Conservation (phyloP, 768 basidiomycete genomes). For the Rhizopogon sp. region DNA sequence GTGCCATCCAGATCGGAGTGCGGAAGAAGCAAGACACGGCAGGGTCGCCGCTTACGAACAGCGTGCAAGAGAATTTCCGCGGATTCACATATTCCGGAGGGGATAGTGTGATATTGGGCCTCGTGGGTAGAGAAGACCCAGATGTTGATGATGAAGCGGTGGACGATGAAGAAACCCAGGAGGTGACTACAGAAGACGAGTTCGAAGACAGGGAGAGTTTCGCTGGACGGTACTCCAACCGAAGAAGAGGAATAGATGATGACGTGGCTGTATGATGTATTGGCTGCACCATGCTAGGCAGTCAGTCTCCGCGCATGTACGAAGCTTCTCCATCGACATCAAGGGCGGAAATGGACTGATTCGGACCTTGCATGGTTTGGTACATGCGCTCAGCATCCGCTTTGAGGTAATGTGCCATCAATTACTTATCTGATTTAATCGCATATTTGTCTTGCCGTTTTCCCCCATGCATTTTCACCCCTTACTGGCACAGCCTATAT, state of each 20-base stretch:
- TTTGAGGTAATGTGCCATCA: neutral
- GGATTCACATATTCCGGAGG: conserved; percentile 89
- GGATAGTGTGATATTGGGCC: conserved; percentile 53
- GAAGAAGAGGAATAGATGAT: conserved; percentile 40
- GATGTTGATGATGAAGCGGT: conserved; percentile 35
- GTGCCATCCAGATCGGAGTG: conserved; percentile 48
- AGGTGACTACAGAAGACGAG: conserved; percentile 69
- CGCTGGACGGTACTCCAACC: conserved; percentile 67
- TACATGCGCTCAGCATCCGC: conserved; percentile 1
- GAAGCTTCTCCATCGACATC: neutral
- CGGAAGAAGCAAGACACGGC: conserved; percentile 38
- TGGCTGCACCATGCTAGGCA: neutral
- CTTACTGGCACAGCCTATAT: neutral
- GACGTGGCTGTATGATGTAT: conserved; percentile 25
- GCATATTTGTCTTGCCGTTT: conserved; percentile 3
- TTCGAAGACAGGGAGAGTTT: conserved; percentile 59
- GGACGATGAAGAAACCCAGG: conserved; percentile 45
- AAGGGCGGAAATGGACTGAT: conserved; percentile 12
- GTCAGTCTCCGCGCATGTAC: neutral
- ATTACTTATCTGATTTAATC: conserved; percentile 1
- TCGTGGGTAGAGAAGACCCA: conserved; percentile 27
- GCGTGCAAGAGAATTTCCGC: conserved; percentile 94
- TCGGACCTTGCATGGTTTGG: conserved; percentile 15
- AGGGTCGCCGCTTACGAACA: conserved; percentile 78
- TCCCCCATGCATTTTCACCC: conserved; percentile 4